A percentile compares a stretch with the other conserved stretches of the same genome.
These are phyloP conservation scores for Cryptosporidium ubiquitum DNA, from an alignment of 169 alveolate species.

Conservation along the genomic window DNA sequence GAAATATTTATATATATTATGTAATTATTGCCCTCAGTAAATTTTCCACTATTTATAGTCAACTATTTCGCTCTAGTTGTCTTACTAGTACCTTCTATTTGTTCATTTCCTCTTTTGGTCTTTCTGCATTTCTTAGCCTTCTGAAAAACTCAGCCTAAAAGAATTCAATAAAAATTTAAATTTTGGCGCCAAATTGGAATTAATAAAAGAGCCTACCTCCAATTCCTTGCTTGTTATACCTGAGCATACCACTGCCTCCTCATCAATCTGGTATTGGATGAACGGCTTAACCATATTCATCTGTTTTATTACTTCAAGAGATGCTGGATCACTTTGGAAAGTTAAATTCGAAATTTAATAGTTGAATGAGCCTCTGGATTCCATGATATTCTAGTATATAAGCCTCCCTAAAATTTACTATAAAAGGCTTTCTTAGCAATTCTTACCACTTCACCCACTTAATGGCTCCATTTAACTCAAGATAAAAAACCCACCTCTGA, in stretches of 20 bases:
- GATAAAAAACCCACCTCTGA: conserved; percentile 17
- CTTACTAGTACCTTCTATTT: not conserved
- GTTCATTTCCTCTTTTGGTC: conserved; percentile 47
- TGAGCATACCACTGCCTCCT: conserved; percentile 15
- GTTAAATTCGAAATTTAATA: not conserved
- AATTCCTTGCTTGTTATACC: conserved; percentile 31
- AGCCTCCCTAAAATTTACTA: not conserved
- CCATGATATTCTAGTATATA: not conserved
- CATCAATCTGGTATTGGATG: conserved; percentile 18
- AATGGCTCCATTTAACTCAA: not conserved
- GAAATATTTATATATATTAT: no score
- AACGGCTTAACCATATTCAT: conserved; percentile 37
- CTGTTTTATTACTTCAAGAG: conserved; percentile 52
- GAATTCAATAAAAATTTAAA: not conserved
- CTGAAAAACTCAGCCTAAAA: conserved; percentile 37
- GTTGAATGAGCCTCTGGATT: not conserved
- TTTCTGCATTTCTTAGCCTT: conserved; percentile 53
- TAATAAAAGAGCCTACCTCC: conserved; percentile 33
- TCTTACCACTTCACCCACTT: not conserved
- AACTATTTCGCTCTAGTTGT: not conserved
- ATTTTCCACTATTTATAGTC: not conserved
- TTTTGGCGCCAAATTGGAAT: not conserved
- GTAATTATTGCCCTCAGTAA: not conserved
- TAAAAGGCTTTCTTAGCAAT: not conserved
- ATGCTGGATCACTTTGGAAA: conserved; percentile 33